phyloP scores from a whole-genome alignment of 2,329 filamentous ascomycete species.

The Fusarium sambucinum region DNA sequence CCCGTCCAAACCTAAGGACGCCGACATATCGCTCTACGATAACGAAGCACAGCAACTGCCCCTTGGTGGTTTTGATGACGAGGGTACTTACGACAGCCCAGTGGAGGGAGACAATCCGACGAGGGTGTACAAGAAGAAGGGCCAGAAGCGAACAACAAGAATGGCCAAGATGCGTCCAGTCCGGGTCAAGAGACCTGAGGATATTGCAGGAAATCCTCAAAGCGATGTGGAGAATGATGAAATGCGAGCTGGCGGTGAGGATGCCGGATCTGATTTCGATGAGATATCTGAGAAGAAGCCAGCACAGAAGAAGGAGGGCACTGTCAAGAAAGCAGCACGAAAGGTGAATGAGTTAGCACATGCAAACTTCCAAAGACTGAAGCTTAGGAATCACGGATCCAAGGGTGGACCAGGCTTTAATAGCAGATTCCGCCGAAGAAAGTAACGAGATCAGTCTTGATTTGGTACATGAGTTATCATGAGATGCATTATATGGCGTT shows the following conservation, averaged over 20 bases:
- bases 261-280: conserved; percentile 42
- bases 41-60: conserved; percentile 58
- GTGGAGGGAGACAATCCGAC: conserved; percentile 69
- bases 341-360: conserved; percentile 75
- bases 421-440: conserved; percentile 68
- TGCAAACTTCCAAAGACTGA: conserved; percentile 75
- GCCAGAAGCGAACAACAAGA: conserved; percentile 82
- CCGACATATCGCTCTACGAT: conserved; percentile 60
- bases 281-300: conserved; percentile 34
- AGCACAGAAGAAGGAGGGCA: conserved; percentile 55
- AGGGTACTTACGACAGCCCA: conserved; percentile 67
- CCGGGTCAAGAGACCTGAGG: conserved; percentile 60
- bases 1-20: conserved; percentile 48
- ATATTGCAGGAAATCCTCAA: conserved; percentile 47
- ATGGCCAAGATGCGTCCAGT: conserved; percentile 73
- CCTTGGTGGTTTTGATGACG: conserved; percentile 74
- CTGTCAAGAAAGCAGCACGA: conserved; percentile 64
- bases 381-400: conserved; percentile 71
- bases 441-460: conserved; percentile 34
- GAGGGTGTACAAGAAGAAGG: conserved; percentile 83
- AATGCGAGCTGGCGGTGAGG: conserved; percentile 43
- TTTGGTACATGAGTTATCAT: conserved; percentile 17
- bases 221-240: conserved; percentile 55
- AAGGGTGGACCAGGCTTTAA: conserved; percentile 70
- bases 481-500: conserved; percentile 34